Evolutionary conservation across 208 protist species (phyloP).

Genomic region (Leishmania lainsoni): DNA sequence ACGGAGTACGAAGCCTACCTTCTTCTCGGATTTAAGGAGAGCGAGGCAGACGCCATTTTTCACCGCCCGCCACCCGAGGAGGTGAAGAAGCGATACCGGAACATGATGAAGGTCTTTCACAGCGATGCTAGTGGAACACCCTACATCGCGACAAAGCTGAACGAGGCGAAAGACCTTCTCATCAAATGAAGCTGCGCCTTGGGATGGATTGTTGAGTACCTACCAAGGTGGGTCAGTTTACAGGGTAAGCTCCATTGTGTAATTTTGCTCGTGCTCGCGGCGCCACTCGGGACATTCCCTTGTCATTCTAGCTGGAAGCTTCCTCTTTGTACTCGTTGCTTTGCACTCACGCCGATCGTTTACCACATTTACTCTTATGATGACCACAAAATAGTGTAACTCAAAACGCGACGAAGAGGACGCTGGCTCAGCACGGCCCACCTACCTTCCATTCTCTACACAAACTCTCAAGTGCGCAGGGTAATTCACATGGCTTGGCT

Average conservation of each 20-base stretch:
- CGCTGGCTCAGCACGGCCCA: not conserved
- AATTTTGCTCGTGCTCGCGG: not conserved
- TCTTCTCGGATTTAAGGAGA: slow-evolving; percentile 63
- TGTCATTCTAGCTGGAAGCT: not conserved
- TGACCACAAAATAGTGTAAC: not conserved
- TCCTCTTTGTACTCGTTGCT: not conserved
- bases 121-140: slow-evolving; percentile 71
- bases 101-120: slow-evolving; percentile 77
- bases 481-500: not conserved
- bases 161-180: slow-evolving; percentile 75
- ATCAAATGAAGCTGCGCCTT: slow-evolving; percentile 29
- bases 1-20: slow-evolving; percentile 65
- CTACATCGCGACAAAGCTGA: slow-evolving; percentile 82
- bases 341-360: not conserved
- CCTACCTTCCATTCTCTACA: not conserved
- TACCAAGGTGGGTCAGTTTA: not conserved
- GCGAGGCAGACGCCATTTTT: slow-evolving; percentile 26
- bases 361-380: not conserved
- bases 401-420: not conserved
- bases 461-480: not conserved
- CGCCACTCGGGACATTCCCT: too few species aligned
- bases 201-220: not conserved
- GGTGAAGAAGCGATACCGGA: slow-evolving; percentile 72
- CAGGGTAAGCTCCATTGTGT: too few species aligned
- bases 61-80: slow-evolving; percentile 46